These are phyloP conservation scores for Strigomonas culicis DNA, from an alignment of 208 protist genomes.

Conservation along the genomic window DNA sequence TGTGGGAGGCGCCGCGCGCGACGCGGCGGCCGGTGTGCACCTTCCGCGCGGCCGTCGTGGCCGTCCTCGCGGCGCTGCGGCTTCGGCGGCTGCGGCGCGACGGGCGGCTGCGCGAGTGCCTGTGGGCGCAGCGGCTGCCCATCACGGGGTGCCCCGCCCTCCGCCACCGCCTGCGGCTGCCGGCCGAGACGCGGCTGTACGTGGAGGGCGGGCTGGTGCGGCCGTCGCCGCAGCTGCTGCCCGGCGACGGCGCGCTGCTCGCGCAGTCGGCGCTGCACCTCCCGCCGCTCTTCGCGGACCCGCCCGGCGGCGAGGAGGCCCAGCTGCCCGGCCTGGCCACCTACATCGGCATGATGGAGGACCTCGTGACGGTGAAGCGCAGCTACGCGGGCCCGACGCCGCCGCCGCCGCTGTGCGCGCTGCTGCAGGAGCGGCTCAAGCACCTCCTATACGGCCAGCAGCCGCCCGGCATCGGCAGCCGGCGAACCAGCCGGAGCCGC, in stretches of 20 bases:
- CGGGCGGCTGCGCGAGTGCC: not conserved
- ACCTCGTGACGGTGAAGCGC: slow-evolving; percentile 3
- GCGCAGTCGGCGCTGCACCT: not conserved
- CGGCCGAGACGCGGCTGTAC: slow-evolving; percentile 20
- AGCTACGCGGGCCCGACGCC: slow-evolving; percentile 3
- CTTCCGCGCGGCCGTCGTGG: slow-evolving; percentile 35
- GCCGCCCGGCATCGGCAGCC: slow-evolving; percentile 1
- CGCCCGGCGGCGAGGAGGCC: not conserved
- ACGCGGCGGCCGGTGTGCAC: not conserved
- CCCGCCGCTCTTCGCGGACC: slow-evolving; percentile 8
- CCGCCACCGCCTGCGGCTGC: slow-evolving; percentile 23
- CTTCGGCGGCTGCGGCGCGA: slow-evolving; percentile 11
- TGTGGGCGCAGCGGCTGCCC: slow-evolving; percentile 12
- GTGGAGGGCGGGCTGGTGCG: not conserved
- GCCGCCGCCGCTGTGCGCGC: slow-evolving; percentile 5
- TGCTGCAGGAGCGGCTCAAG: slow-evolving; percentile 7
- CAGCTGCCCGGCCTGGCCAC: not conserved
- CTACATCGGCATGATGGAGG: slow-evolving; percentile 16
- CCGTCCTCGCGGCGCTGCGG: slow-evolving; percentile 29
- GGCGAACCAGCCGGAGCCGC: not conserved
- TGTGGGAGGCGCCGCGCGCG: not conserved
- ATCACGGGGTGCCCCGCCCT: slow-evolving; percentile 10
- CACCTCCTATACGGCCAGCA: not conserved
- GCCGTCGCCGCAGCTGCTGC: not conserved
- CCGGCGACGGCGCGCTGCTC: not conserved